Evolutionary conservation across 1,284 basidiomycete genomes (phyloP).

Genomic region (Papiliotrema flavescens): DNA sequence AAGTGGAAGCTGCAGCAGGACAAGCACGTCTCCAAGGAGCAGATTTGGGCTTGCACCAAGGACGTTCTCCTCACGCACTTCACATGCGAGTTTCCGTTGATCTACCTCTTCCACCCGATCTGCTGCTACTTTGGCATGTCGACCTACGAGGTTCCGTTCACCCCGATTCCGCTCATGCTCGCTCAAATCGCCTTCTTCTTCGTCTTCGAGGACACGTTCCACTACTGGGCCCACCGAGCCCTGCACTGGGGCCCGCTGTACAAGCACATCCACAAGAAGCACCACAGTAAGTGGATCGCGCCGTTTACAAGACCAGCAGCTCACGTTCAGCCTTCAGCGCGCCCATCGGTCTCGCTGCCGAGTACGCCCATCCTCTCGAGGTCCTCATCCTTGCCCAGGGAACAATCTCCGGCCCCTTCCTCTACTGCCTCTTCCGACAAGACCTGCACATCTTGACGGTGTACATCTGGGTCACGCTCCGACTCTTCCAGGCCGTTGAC

Average conservation of each 20-base stretch:
- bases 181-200: conserved; percentile 89
- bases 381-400: conserved; percentile 83
- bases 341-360: conserved; percentile 62
- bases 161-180: conserved; percentile 63
- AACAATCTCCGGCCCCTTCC: conserved; percentile 79
- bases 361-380: conserved; percentile 94
- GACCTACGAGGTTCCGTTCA: conserved; percentile 87
- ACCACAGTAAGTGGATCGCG: conserved; percentile 59
- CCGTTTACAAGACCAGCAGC: neutral
- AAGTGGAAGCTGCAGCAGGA: conserved; percentile 86
- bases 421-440: conserved; percentile 62
- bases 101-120: conserved; percentile 94
- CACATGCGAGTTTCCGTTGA: conserved; percentile 91
- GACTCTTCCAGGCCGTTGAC: conserved; percentile 96
- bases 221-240: conserved; percentile 73
- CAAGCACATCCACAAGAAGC: conserved; percentile 96
- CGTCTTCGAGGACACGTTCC: conserved; percentile 93
- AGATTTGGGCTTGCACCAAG: conserved; percentile 97
- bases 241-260: conserved; percentile 89
- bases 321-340: neutral
- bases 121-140: conserved; percentile 85
- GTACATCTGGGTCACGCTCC: conserved; percentile 87
- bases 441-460: conserved; percentile 75
- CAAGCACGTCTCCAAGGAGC: conserved; percentile 72
- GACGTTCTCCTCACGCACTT: conserved; percentile 93